Evolutionary conservation across 2,329 filamentous ascomycete genomes (phyloP).

Genomic region (Colletotrichum sp.): DNA sequence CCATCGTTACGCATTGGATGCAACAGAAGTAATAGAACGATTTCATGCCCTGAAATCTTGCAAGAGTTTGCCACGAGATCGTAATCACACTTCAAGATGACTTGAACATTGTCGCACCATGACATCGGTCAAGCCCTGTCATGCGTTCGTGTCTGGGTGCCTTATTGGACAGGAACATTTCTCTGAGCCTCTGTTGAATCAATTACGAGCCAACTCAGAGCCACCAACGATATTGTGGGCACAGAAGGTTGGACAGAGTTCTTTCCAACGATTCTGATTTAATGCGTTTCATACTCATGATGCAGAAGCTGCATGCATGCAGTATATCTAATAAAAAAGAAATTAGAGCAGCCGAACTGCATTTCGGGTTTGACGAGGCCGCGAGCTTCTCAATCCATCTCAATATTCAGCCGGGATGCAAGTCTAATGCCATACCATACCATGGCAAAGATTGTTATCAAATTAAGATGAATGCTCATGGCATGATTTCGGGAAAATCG

Average conservation of each 20-base stretch:
- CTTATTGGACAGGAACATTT: neutral
- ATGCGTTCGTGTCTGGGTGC: neutral
- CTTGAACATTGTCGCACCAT: neutral
- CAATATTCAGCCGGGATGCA: slow-evolving; percentile 26
- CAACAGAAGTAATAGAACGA: neutral
- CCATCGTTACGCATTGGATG: neutral
- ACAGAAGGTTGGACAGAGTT: too few relatives aligned
- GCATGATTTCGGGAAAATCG: slow-evolving; percentile 40
- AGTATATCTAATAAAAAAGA: neutral
- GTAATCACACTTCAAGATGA: neutral
- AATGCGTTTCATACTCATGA: fast-evolving
- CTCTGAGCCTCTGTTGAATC: neutral
- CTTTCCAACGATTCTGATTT: neutral
- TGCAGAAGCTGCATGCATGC: neutral
- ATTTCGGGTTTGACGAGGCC: neutral
- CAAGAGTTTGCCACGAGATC: neutral
- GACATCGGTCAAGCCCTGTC: neutral
- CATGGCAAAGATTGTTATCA: slow-evolving; percentile 37
- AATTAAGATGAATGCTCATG: slow-evolving; percentile 48
- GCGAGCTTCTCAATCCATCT: neutral
- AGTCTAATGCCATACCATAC: slow-evolving; percentile 34
- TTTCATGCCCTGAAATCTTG: neutral
- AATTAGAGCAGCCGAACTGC: neutral
- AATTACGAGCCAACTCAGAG: neutral
- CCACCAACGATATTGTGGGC: too few relatives aligned